A percentile compares a stretch with the other conserved stretches of the same genome.
Conservation (phyloP, 148 eudicot genomes). For the Pouteria glomerata region DNA sequence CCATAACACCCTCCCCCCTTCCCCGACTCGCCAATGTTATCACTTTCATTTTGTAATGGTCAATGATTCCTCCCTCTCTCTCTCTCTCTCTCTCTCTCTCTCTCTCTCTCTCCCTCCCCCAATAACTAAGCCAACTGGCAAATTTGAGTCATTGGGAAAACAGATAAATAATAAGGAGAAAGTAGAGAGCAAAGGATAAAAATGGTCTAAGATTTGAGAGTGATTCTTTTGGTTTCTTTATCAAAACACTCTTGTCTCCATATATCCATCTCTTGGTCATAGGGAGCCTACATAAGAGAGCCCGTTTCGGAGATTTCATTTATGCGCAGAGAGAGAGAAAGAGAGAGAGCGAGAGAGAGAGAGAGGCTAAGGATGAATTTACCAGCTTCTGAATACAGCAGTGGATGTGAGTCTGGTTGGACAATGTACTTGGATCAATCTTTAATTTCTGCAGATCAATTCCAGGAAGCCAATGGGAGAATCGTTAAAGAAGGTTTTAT, state of each 20-base stretch:
- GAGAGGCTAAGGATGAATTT: conserved; percentile 25
- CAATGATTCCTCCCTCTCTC: not conserved
- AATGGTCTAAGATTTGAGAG: conserved; percentile 30
- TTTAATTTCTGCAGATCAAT: conserved; percentile 15
- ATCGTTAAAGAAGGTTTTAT: not conserved
- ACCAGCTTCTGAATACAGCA: conserved; percentile 45
- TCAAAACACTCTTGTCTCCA: not conserved
- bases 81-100: conserved; percentile 3
- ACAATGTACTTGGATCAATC: conserved; percentile 60
- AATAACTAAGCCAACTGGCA: conserved; percentile 57
- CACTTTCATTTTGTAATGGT: conserved; percentile 11
- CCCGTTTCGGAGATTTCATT: too few relatives aligned
- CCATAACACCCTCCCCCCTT: not conserved
- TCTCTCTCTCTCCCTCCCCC: not conserved
- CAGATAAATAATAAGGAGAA: conserved; percentile 21
- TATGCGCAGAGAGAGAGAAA: too few relatives aligned
- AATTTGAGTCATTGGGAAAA: conserved; percentile 28
- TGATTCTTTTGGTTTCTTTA: conserved; percentile 24
- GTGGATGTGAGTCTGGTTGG: conserved; percentile 79
- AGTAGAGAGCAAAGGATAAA: conserved; percentile 39
- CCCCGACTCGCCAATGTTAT: conserved; percentile 2
- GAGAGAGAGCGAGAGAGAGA: not conserved
- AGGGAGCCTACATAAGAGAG: too few relatives aligned
- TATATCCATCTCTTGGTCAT: too few relatives aligned
- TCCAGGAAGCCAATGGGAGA: conserved; percentile 2